Conservation (phyloP, 129 eudicot genomes). For the Kitagawia praeruptora region DNA sequence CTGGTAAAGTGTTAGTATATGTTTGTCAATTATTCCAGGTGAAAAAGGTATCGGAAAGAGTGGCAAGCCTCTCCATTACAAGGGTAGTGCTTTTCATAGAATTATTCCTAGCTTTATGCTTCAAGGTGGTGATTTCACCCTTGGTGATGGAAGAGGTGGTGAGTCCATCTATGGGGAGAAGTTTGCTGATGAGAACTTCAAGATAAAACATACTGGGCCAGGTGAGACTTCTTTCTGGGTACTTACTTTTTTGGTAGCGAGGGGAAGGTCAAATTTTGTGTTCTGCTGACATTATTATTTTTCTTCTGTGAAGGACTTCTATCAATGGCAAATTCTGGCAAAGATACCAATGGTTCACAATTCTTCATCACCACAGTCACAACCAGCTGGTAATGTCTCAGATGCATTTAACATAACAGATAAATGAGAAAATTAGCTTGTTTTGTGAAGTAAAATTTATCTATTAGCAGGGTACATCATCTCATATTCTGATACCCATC, state of each 20-base stretch:
- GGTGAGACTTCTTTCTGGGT: conserved; percentile 28
- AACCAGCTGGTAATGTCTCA: conserved; percentile 75
- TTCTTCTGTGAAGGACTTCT: conserved; percentile 43
- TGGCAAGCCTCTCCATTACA: conserved; percentile 83
- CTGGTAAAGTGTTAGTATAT: not conserved
- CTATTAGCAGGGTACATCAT: not conserved
- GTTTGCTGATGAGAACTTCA: conserved; percentile 86
- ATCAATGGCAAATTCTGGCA: conserved; percentile 97
- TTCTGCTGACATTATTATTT: not conserved
- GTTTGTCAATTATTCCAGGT: conserved; percentile 32
- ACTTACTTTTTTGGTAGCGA: not conserved
- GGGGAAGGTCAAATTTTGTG: not conserved
- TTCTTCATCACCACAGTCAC: conserved; percentile 95
- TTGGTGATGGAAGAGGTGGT: conserved; percentile 87
- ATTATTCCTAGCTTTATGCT: conserved; percentile 92
- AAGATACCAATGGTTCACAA: conserved; percentile 89
- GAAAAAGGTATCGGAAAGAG: conserved; percentile 82
- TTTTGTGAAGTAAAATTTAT: not conserved
- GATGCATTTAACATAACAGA: not conserved
- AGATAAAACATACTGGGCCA: conserved; percentile 85
- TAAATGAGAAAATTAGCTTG: not conserved
- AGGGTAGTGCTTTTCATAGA: conserved; percentile 84
- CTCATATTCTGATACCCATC: not conserved
- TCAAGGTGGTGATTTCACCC: conserved; percentile 97
- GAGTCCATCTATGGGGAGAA: conserved; percentile 91